Percentiles rank a stretch among this genome's conserved stretches.
Conservation (phyloP, 2,329 filamentous ascomycete genomes). For the Aaosphaeria pasadenensis region DNA sequence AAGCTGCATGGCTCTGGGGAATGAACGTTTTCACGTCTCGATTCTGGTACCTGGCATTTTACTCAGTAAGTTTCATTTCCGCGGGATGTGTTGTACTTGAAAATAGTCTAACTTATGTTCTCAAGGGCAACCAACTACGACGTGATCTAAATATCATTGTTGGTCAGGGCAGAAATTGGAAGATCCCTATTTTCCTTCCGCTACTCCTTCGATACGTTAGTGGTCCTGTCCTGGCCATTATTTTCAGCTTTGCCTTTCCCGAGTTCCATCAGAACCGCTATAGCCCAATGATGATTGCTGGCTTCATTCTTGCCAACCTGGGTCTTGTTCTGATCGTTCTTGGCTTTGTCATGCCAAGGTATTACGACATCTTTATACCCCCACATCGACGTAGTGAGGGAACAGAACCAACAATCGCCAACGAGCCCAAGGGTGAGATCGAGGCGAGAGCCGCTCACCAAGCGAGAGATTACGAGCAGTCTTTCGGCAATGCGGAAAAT, state of each 20-base stretch:
- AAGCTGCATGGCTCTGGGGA: constrained; percentile 44
- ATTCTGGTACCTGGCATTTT: constrained; percentile 56
- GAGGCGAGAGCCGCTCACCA: constrained; percentile 8
- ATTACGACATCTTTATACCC: constrained; percentile 54
- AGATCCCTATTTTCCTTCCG: constrained; percentile 52
- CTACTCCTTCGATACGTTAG: constrained; percentile 39
- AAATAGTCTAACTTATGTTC: constrained; percentile 1
- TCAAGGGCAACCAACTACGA: constrained; percentile 54
- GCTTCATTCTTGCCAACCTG: constrained; percentile 39
- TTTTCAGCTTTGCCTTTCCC: constrained; percentile 33
- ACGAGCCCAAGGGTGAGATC: constrained; percentile 25
- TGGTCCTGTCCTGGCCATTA: constrained; percentile 31
- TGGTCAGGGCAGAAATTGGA: constrained; percentile 55
- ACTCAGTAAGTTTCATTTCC: constrained; percentile 47
- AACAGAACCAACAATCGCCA: constrained; percentile 27
- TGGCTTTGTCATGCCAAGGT: constrained; percentile 53
- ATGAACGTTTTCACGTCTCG: constrained; percentile 36
- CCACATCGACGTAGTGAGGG: constrained; percentile 47
- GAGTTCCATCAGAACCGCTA: constrained; percentile 29
- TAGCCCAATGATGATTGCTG: constrained; percentile 35
- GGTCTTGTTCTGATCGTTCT: constrained; percentile 47
- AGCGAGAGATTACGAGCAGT: no score
- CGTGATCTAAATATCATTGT: constrained; percentile 56
- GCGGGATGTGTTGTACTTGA: background rate
- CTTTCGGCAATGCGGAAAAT: no score